Conservation (phyloP, 192 early-diverging fungal species). For the Lunasporangiospora selenospora region DNA sequence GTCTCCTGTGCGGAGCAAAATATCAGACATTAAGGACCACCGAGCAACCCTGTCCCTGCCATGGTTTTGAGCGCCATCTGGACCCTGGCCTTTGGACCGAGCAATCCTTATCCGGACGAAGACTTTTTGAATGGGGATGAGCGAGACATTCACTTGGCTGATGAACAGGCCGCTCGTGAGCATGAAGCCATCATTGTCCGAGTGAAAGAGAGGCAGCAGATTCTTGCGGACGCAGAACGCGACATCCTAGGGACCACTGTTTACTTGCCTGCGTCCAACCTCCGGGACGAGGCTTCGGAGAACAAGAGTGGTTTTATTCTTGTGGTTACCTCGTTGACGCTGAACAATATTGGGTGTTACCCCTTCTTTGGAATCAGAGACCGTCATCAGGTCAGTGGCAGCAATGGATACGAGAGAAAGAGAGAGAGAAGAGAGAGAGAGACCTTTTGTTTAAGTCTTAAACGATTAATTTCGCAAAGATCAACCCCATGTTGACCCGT, state of each 20-base stretch:
- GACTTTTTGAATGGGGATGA: too few relatives aligned
- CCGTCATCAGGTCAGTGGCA: constrained; percentile 42
- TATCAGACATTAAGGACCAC: constrained; percentile 1
- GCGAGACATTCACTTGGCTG: background rate
- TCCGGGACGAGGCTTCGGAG: constrained; percentile 31
- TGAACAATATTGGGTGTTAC: constrained; percentile 48
- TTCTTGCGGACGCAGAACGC: constrained; percentile 19
- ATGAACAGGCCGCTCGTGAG: background rate
- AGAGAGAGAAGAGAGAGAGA: too few relatives aligned
- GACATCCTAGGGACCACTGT: constrained; percentile 42
- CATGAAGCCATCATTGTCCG: constrained; percentile 15
- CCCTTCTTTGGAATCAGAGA: constrained; percentile 46
- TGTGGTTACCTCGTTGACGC: constrained; percentile 42
- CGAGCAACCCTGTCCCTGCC: too few relatives aligned
- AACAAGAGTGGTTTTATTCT: constrained; percentile 44
- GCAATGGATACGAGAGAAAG: too few relatives aligned
- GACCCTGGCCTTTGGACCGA: constrained; percentile 41
- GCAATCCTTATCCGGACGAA: constrained; percentile 25
- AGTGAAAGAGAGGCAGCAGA: constrained; percentile 15
- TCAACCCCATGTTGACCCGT: too few relatives aligned
- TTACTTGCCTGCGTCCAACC: constrained; percentile 20
- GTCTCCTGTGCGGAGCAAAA: background rate
- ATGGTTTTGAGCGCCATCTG: constrained; percentile 48
- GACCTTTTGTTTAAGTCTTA: too few relatives aligned
- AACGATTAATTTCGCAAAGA: too few relatives aligned